Evolutionary conservation across 495 filamentous ascomycete species (phyloP), one percentile per base, ranked within the genome.

Genomic region (Hypoxylon crocopeplum): DNA sequence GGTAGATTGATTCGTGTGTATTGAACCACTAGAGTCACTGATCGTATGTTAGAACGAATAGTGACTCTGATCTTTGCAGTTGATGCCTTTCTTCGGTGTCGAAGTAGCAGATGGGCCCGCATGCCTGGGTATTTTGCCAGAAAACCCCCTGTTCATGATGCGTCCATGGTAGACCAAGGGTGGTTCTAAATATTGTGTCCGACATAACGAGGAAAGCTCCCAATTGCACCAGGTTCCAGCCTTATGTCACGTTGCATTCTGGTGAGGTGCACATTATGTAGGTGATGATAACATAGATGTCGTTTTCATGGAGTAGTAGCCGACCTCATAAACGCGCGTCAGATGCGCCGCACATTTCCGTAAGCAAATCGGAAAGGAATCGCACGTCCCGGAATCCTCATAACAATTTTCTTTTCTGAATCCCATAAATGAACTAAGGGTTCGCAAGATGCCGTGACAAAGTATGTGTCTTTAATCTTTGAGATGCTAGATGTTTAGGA

Each of bases 71-170:
- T 44, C 11, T 37, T 24, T 12, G 7, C 0, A 36, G 32, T 27
- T 25, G 17, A 7, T 12, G 25, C 17, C 29, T 17, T 38, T 47
- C 2, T 1, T 33, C 1, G 11, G 22, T 3, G 17, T 19, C 21
- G 11, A 44, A 36, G 37, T 38, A 5, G 33, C 16, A 32, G 34
- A 41, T 47, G 36, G 32, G 17, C 24, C 46, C n/a, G 24, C 29
- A 33, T 24, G 25, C 15, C 15, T 45, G 45, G 2, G 47, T 47
- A 62, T 62, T 62, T 62, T 62, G 51, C 59, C 59, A 62, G 38
- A 56, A 48, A 25, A 16, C 3, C 38, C 58, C 49, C 38, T 15
- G 50, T 19, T 11, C 17, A 22, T 19, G 21, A 29, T 24, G 33
- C 8, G 48, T 37, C 45, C 13, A 29, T 48, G 21, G 27, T 37